These are phyloP conservation scores for Thelonectria blattea DNA, from an alignment of 2,329 filamentous ascomycete species.

Conservation along the genomic window DNA sequence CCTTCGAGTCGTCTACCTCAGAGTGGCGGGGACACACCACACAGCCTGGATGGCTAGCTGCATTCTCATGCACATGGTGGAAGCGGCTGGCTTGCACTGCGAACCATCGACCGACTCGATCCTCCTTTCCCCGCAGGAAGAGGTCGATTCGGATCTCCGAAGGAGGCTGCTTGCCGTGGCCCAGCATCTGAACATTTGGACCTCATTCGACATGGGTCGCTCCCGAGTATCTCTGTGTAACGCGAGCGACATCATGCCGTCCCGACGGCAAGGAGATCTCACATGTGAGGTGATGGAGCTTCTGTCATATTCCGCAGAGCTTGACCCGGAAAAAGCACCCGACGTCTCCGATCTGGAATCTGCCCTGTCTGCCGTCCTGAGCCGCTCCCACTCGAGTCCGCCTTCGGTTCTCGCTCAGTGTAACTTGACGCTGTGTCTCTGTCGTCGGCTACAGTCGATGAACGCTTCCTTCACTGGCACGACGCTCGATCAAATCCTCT, in stretches of 20 bases:
- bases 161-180: constrained; percentile 56
- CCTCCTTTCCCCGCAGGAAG: constrained; percentile 33
- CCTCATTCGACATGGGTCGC: constrained; percentile 63
- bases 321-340: constrained; percentile 57
- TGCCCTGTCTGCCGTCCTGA: constrained; percentile 50
- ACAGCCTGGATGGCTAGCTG: constrained; percentile 64
- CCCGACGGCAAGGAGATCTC: constrained; percentile 46
- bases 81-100: constrained; percentile 56
- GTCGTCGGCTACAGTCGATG: constrained; percentile 58
- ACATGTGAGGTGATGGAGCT: constrained; percentile 58
- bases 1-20: constrained; percentile 58
- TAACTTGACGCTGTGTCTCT: constrained; percentile 62
- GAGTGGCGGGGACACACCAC: constrained; percentile 59
- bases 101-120: constrained; percentile 42
- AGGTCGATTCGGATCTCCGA: constrained; percentile 46
- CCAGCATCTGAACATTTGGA: constrained; percentile 64
- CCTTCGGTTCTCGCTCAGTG: constrained; percentile 57
- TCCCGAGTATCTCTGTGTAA: constrained; percentile 57
- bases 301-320: constrained; percentile 57
- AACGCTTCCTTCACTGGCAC: constrained; percentile 52
- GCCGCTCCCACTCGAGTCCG: constrained; percentile 46
- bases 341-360: constrained; percentile 50
- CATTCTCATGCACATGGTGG: constrained; percentile 62
- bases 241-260: constrained; percentile 50
- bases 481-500: constrained; percentile 54